Evolutionary conservation across 768 basidiomycete genomes (phyloP).

Genomic region (Macrolepiota fuliginosa): DNA sequence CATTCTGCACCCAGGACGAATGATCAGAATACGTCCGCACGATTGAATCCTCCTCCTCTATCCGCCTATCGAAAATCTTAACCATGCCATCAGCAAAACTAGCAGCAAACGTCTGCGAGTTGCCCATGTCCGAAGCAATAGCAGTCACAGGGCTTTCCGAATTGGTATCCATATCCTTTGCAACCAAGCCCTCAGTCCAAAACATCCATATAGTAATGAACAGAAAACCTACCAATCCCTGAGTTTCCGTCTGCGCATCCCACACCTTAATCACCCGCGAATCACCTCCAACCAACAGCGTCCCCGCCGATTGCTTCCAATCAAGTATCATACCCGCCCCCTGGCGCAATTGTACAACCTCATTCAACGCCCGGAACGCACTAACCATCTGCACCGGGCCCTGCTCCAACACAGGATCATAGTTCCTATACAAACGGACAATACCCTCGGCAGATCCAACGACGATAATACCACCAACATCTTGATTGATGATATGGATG

Average conservation of each 20-base stretch:
- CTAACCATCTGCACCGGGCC: slow-evolving; percentile 89
- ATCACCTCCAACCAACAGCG: slow-evolving; percentile 88
- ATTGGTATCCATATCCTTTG: slow-evolving; percentile 84
- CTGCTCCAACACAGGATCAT: slow-evolving; percentile 70
- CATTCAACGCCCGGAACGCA: slow-evolving; percentile 86
- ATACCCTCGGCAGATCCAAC: slow-evolving; percentile 91
- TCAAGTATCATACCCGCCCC: slow-evolving; percentile 86
- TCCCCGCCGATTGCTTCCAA: slow-evolving; percentile 90
- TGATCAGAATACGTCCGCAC: slow-evolving; percentile 77
- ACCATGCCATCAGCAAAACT: slow-evolving; percentile 92
- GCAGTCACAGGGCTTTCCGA: slow-evolving; percentile 89
- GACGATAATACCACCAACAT: slow-evolving; percentile 86
- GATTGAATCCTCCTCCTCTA: slow-evolving; percentile 79
- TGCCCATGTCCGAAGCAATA: slow-evolving; percentile 72
- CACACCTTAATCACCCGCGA: slow-evolving; percentile 86
- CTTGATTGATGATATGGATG: slow-evolving; percentile 92
- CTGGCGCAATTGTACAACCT: slow-evolving; percentile 69
- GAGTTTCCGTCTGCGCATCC: slow-evolving; percentile 91
- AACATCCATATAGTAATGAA: background rate
- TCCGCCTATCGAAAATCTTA: slow-evolving; percentile 88
- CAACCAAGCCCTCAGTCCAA: slow-evolving; percentile 3
- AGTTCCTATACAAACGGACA: slow-evolving; percentile 89
- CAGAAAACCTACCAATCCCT: slow-evolving; percentile 54
- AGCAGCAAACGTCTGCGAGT: slow-evolving; percentile 79
- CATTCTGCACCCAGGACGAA: slow-evolving; percentile 87